phyloP scores from a whole-genome alignment of 2,329 filamentous ascomycete species.

The Clathrospora elynae region DNA sequence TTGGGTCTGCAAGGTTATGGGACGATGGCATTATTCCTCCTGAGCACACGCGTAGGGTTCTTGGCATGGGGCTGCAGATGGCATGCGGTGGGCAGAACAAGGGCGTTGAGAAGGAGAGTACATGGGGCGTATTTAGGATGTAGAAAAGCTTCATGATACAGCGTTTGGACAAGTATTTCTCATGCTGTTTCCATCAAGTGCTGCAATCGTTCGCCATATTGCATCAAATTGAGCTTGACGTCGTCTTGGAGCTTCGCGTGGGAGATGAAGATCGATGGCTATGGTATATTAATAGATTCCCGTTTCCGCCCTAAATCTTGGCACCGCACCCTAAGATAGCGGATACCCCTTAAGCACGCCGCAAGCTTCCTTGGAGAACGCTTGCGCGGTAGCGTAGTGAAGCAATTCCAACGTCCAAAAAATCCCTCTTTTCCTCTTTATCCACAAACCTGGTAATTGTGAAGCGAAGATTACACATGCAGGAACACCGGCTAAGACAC shows the following conservation, averaged over 20 bases:
- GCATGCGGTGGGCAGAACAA: conserved; percentile 50
- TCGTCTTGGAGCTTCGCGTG: too few relatives aligned
- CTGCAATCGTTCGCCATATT: too few relatives aligned
- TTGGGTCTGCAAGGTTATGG: conserved; percentile 88
- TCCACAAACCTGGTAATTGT: too few relatives aligned
- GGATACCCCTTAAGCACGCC: conserved; percentile 11
- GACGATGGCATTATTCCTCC: conserved; percentile 62
- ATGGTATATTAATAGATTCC: too few relatives aligned
- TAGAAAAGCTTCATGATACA: too few relatives aligned
- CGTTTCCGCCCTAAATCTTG: conserved; percentile 15
- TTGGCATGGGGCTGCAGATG: conserved; percentile 56
- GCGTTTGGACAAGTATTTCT: too few relatives aligned
- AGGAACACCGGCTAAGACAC: neutral
- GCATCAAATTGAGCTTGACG: too few relatives aligned
- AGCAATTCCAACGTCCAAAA: neutral
- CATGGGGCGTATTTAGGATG: conserved; percentile 51
- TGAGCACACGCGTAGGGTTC: conserved; percentile 54
- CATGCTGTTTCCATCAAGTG: too few relatives aligned
- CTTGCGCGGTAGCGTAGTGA: too few relatives aligned
- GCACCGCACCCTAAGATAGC: conserved; percentile 14
- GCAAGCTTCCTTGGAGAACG: conserved; percentile 22
- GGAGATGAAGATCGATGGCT: too few relatives aligned
- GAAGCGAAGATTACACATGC: neutral
- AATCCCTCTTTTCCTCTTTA: neutral
- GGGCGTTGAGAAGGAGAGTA: conserved; percentile 42